These are phyloP conservation scores for Agrocybe praecox DNA, from an alignment of 768 basidiomycete species.

Conservation along the genomic window DNA sequence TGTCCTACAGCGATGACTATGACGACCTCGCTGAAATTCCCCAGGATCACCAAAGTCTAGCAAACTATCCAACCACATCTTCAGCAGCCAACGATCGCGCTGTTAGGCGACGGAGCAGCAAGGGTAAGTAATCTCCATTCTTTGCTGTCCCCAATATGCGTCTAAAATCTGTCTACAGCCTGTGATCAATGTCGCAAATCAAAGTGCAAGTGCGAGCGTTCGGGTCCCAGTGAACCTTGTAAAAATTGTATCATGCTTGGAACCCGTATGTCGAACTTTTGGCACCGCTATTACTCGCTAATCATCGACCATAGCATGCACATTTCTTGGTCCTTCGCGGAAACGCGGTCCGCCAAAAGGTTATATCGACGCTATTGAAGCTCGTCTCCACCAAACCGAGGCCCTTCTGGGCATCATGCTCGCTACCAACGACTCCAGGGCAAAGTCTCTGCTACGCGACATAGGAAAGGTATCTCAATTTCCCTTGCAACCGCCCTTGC, in stretches of 20 bases:
- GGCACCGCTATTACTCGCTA: conserved; percentile 1
- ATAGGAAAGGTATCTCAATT: conserved; percentile 44
- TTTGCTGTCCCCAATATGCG: background rate
- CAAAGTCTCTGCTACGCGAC: conserved; percentile 48
- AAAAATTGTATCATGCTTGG: conserved; percentile 76
- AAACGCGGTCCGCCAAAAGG: conserved; percentile 91
- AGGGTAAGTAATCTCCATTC: conserved; percentile 46
- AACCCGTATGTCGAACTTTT: conserved; percentile 52
- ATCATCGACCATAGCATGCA: conserved; percentile 54
- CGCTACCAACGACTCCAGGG: conserved; percentile 44
- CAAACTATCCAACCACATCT: conserved; percentile 1
- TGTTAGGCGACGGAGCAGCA: conserved; percentile 74
- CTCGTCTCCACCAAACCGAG: conserved; percentile 88
- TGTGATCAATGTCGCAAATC: conserved; percentile 91
- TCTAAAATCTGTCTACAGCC: conserved; percentile 40
- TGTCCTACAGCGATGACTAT: conserved; percentile 63
- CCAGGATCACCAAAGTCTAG: conserved; percentile 36
- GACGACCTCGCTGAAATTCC: conserved; percentile 60
- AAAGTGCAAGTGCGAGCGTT: conserved; percentile 87
- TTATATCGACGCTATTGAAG: conserved; percentile 94
- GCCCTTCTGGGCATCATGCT: conserved; percentile 85
- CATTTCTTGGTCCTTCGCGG: conserved; percentile 77
- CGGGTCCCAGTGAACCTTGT: conserved; percentile 62
- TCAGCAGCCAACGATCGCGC: conserved; percentile 41
- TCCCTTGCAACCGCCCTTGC: background rate